A percentile compares a stretch with the other conserved stretches of the same genome.
phyloP scores from a whole-genome alignment of 2,329 filamentous ascomycete species.

The Fusarium chlamydosporum region DNA sequence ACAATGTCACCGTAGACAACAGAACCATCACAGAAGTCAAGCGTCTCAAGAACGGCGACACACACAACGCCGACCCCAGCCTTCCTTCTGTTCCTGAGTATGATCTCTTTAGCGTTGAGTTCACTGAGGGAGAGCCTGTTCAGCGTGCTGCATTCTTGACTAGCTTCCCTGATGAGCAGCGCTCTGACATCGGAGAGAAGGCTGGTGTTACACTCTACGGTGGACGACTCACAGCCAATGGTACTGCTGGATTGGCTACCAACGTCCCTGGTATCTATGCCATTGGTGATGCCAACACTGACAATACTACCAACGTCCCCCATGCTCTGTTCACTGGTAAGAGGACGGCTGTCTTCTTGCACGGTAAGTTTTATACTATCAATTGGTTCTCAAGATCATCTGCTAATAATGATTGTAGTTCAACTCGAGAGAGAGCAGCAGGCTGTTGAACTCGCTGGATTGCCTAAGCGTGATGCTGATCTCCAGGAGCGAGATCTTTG shows the following conservation, averaged over 20 bases:
- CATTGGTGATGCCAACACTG: conserved; percentile 71
- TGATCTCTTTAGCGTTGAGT: conserved; percentile 69
- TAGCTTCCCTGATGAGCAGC: conserved; percentile 63
- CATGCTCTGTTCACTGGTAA: conserved; percentile 73
- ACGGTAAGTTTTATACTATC: conserved; percentile 60
- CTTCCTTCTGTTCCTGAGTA: conserved; percentile 63
- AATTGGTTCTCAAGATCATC: no score
- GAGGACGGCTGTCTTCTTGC: conserved; percentile 68
- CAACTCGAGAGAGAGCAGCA: conserved; percentile 60
- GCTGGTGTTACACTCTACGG: conserved; percentile 63
- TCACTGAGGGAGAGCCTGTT: conserved; percentile 61
- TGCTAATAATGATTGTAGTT: conserved; percentile 49
- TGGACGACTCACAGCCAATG: conserved; percentile 61
- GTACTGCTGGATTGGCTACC: conserved; percentile 61
- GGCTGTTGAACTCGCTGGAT: conserved; percentile 52
- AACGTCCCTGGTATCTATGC: conserved; percentile 69
- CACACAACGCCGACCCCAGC: conserved; percentile 57
- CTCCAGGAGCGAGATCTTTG: conserved; percentile 60
- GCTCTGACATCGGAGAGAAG: conserved; percentile 61
- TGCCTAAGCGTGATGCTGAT: conserved; percentile 50
- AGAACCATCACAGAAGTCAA: conserved; percentile 64
- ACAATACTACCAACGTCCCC: conserved; percentile 72
- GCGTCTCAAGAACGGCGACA: conserved; percentile 60
- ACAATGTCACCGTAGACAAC: conserved; percentile 69
- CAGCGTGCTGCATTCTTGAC: conserved; percentile 67